Evolutionary conservation across 805 yeast genomes (phyloP), one percentile per base, ranked within the genome.

Genomic region (Candida silvicultrix): DNA sequence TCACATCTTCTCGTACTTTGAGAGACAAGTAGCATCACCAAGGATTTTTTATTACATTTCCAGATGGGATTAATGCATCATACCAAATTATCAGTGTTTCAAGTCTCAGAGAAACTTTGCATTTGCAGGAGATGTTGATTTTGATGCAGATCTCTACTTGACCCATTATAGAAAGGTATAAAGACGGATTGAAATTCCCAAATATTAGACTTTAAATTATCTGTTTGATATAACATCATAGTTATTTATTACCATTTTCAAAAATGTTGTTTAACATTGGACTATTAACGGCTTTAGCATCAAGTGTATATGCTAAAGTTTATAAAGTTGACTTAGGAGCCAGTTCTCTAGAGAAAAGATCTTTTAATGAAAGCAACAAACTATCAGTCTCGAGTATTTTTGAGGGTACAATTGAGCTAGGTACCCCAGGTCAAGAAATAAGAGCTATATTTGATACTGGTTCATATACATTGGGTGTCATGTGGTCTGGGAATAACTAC

Each of bases 391-490:
- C 31, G 14, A 44, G 41, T 41, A 16, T 23, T 20, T 48, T 28
- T 32, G 21, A 38, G 5, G 45, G 42, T 11, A 38, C 38, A 2
- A 18, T 55, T 21, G 40, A 32, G 12, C 19, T 50, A 28, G 59
- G 59, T 10, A 41, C 51, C 11, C 58, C 58, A 12, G 43, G 49
- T 10, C 56, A 52, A 40, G 21, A 22, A 4, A 20, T 52, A 6
- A 16, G 20, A 14, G 55, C 38, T 15, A 19, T 32, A 1, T 39
- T 55, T n/a, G 59, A 55, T 39, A 54, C 57, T 5, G 59, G 59
- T 9, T 55, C 59, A 8, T 42, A 25, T 36, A 44, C 45, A 29
- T 39, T 52, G 12, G 28, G 37, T n/a, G 42, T 45, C 11, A n/a
- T 14, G 9, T 22, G 20, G 4, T 5, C 20, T 5, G 32, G 32